Conservation (phyloP, 495 filamentous ascomycete genomes). For the Amniculicola lignicola region DNA sequence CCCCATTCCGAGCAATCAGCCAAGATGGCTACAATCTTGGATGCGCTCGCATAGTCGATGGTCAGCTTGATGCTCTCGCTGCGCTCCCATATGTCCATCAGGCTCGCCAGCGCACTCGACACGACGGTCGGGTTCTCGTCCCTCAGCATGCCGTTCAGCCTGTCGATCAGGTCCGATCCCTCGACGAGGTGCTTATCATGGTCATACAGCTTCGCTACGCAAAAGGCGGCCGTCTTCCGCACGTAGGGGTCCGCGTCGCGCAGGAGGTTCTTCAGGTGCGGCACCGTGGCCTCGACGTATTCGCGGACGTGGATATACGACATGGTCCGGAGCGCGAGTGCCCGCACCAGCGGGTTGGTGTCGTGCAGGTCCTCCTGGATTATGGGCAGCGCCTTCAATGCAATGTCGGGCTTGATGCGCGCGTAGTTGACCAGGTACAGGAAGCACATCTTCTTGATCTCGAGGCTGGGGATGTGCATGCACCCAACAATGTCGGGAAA, state of each 20-base stretch:
- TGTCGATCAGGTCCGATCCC: constrained; percentile 84
- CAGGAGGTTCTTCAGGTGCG: constrained; percentile 77
- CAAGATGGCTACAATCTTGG: constrained; percentile 94
- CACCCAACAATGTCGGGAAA: constrained; percentile 93
- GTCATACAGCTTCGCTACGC: constrained; percentile 96
- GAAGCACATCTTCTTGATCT: constrained; percentile 99
- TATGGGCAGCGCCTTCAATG: constrained; percentile 86
- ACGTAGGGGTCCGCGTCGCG: constrained; percentile 92
- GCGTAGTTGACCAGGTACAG: constrained; percentile 96
- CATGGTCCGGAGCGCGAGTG: constrained; percentile 89
- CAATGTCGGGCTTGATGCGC: constrained; percentile 89
- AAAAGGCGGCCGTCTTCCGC: constrained; percentile 94
- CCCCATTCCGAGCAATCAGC: constrained; percentile 99
- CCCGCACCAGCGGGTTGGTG: constrained; percentile 85
- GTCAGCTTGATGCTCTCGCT: constrained; percentile 97
- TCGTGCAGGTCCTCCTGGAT: constrained; percentile 93
- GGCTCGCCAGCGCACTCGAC: constrained; percentile 81
- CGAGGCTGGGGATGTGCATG: constrained; percentile 89
- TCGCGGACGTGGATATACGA: constrained; percentile 97
- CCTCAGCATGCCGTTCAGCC: constrained; percentile 80
- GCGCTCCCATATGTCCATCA: constrained; percentile 98
- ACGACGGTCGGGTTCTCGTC: constrained; percentile 98
- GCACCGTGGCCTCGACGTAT: constrained; percentile 87
- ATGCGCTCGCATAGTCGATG: constrained; percentile 94
- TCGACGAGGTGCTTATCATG: constrained; percentile 91